Base-by-base conservation (phyloP, 2,329 filamentous ascomycete genomes). In the Botrytis hyacinthi region DNA sequence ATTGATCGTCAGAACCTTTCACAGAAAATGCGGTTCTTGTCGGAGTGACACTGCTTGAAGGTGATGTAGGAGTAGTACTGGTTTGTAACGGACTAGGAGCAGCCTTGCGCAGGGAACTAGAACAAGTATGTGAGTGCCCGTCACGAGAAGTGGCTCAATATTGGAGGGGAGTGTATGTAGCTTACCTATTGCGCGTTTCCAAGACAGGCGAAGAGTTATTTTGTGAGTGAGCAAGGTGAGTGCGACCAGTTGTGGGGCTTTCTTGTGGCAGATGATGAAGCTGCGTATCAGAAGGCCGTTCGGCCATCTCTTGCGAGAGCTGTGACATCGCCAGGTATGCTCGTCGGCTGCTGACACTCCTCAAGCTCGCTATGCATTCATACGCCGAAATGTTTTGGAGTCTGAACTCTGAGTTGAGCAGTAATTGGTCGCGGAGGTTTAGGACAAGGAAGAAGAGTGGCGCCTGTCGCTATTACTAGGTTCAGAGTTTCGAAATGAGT, bases 11-110 rank as follows among this genome's bases (percentile, higher is more conserved):
- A 67, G 72, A 74, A 71, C 73, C 75, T 73, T 71, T 72, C 76
- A 76, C 74, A 60, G 70, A 51, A 72, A 80, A 80, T 59, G 76
- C 76, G 63, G 72, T 77, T 78, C 79, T 79, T 42, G 80, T 80
- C 22, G 80, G 79, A 69, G 79, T 80, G 26, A 76, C 77, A 74
- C 78, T 80, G n/a, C 62, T 75, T 37, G 76, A 76, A 74, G 79
- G 75, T 74, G 79, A 78, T 51, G 75, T 74, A 59, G 78, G 76
- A 67, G 77, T 78, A 5, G 77, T 81, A 67, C 77, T 82, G 37
- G 79, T 80, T 74, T 81, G 79, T 68, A 81, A 73, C 69, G 80
- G 80, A 77, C 80, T 81, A 46, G 80, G 80, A 75, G 78, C 78
- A 75, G 80, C 75, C 76, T 79, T 81, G 71, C 79, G 78, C 69